Evolutionary conservation across 1,284 basidiomycete genomes (phyloP).

Genomic region (Xerocomus minutiporus): DNA sequence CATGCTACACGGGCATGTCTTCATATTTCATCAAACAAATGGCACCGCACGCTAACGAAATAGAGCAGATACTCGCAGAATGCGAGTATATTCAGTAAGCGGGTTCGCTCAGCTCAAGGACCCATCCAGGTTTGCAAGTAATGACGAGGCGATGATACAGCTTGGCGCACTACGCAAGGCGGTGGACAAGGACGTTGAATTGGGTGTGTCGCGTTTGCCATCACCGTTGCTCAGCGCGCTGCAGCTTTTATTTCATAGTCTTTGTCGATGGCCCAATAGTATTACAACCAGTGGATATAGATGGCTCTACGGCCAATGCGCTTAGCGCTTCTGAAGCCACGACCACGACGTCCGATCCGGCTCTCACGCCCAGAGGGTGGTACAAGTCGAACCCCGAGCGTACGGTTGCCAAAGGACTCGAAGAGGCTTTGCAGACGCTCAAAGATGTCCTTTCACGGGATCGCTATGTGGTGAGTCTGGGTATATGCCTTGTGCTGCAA

Average conservation of each 20-base stretch:
- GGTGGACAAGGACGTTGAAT: constrained; percentile 62
- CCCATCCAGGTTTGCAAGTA: not conserved
- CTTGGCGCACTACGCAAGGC: constrained; percentile 73
- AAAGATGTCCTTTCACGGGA: constrained; percentile 26
- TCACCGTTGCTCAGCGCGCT: not conserved
- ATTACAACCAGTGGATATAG: constrained; percentile 67
- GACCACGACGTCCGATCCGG: constrained; percentile 48
- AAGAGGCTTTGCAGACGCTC: constrained; percentile 43
- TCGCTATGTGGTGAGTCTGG: constrained; percentile 53
- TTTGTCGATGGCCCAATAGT: constrained; percentile 79
- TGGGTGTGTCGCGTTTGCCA: constrained; percentile 43
- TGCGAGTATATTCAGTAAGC: constrained; percentile 72
- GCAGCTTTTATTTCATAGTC: constrained; percentile 43
- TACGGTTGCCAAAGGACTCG: constrained; percentile 53
- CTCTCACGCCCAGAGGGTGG: constrained; percentile 76
- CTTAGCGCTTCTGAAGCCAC: constrained; percentile 55
- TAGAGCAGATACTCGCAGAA: constrained; percentile 74
- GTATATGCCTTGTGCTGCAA: not conserved
- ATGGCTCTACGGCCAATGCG: constrained; percentile 35
- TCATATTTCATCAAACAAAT: not conserved
- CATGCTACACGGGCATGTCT: constrained; percentile 32
- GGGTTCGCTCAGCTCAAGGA: constrained; percentile 44
- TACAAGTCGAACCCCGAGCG: constrained; percentile 56
- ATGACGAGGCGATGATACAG: constrained; percentile 36
- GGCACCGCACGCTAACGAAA: constrained; percentile 7